These are phyloP conservation scores for Caryopteris hybrid DNA, from an alignment of 305 asterid species.

Conservation along the genomic window DNA sequence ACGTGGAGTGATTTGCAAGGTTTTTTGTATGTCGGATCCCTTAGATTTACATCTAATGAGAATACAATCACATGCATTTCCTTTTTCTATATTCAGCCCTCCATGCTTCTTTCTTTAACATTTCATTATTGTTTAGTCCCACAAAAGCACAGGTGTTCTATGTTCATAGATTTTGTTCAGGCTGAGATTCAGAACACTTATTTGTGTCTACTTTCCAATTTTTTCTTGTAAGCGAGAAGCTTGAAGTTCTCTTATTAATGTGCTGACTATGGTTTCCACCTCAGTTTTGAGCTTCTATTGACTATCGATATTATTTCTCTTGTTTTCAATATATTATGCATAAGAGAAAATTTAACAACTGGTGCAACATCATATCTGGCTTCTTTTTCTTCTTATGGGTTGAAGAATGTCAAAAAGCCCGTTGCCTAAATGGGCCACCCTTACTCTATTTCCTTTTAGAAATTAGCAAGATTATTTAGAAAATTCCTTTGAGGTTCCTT, in stretches of 20 bases:
- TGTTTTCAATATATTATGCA: not conserved
- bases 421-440: no score
- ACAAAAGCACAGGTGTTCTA: not conserved
- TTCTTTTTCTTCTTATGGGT: not conserved
- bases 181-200: not conserved
- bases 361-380: not conserved
- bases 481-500: not conserved
- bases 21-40: not conserved
- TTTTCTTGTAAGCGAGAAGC: not conserved
- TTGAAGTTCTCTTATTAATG: not conserved
- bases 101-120: not conserved
- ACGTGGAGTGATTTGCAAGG: constrained; percentile 3
- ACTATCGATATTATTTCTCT: not conserved
- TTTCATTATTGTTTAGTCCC: not conserved
- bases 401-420: not conserved
- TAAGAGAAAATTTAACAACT: not conserved
- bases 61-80: not conserved
- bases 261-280: constrained; percentile 10
- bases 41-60: constrained; percentile 7
- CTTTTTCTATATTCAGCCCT: not conserved
- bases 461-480: no score
- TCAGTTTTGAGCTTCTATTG: constrained; percentile 1
- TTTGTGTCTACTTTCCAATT: not conserved
- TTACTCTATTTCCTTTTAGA: no score
- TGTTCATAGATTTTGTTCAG: not conserved